A percentile compares a stretch with the other conserved stretches of the same genome.
Conservation (phyloP, 352 stramenopile species). For the Phytopythium delawarense region DNA sequence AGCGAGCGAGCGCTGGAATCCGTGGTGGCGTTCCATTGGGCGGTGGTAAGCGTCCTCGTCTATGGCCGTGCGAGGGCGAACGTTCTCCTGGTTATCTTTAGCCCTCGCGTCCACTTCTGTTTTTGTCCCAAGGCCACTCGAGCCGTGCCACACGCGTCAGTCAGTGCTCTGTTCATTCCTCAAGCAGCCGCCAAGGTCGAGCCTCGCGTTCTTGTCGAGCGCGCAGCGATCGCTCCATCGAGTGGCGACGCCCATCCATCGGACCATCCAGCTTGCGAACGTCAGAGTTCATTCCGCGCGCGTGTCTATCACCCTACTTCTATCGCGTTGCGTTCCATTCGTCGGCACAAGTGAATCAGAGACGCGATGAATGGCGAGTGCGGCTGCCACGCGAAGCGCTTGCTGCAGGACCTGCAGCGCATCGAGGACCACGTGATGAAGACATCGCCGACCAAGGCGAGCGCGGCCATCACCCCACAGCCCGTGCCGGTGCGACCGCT, state of each 20-base stretch:
- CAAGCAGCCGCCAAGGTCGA: neutral
- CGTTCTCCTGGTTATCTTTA: constrained; percentile 3
- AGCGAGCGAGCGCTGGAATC: neutral
- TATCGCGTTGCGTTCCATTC: neutral
- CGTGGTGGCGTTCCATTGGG: neutral
- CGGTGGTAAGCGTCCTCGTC: neutral
- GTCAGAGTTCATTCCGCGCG: neutral
- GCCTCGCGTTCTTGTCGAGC: neutral
- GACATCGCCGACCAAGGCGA: neutral
- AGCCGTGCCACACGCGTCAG: neutral
- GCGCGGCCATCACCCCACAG: neutral
- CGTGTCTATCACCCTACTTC: neutral
- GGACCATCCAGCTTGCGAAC: no score
- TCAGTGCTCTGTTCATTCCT: neutral
- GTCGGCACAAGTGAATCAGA: constrained; percentile 3
- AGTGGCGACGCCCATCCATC: no score
- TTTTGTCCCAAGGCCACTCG: neutral
- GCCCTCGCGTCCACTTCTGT: neutral
- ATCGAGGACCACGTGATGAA: constrained; percentile 1
- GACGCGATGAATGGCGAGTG: constrained; percentile 1
- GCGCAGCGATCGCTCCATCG: neutral
- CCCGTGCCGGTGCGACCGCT: neutral
- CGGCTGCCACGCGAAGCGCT: constrained; percentile 9
- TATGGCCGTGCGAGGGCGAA: neutral
- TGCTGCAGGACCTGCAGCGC: constrained; percentile 6